phyloP scores from a whole-genome alignment of 164 flowering plant genomes.

The grape (Vitis vinifera) region DNA sequence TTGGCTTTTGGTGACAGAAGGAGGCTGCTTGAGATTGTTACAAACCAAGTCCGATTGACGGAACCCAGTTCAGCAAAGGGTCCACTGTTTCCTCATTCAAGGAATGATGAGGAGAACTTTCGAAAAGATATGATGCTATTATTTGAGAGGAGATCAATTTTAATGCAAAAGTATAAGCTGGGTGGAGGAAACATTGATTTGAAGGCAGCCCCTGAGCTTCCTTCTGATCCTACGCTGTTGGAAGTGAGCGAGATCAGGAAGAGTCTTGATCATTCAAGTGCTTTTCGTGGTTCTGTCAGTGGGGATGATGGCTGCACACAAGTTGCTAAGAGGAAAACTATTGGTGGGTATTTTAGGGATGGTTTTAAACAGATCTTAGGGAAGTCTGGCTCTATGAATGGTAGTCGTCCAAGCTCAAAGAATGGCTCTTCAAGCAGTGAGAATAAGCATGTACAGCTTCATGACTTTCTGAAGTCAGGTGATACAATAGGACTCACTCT shows the following conservation, averaged over 20 bases:
- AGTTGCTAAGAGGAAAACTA: constrained; percentile 39
- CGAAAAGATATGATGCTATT: constrained; percentile 40
- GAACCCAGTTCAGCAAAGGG: constrained; percentile 41
- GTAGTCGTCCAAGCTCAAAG: constrained; percentile 22
- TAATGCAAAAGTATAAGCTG: constrained; percentile 43
- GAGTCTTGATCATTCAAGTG: constrained; percentile 36
- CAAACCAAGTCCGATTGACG: constrained; percentile 45
- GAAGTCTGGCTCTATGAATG: constrained; percentile 41
- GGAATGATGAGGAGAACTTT: constrained; percentile 35
- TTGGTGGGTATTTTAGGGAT: constrained; percentile 51
- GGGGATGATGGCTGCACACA: constrained; percentile 35
- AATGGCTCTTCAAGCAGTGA: constrained; percentile 51
- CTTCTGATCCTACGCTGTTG: constrained; percentile 40
- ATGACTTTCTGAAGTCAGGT: constrained; percentile 65
- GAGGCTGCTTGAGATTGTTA: constrained; percentile 66
- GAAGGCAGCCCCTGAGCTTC: constrained; percentile 24
- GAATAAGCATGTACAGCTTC: constrained; percentile 62
- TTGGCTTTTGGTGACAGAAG: constrained; percentile 79
- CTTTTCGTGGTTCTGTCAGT: constrained; percentile 20
- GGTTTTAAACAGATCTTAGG: constrained; percentile 63
- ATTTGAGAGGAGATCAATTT: constrained; percentile 48
- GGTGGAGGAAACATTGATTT: constrained; percentile 33
- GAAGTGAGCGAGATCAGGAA: constrained; percentile 48
- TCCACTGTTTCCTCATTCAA: constrained; percentile 53
- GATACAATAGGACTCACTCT: constrained; percentile 63